These are phyloP conservation scores for Brassica carinata DNA, from an alignment of 345 rosid species.

Conservation along the genomic window DNA sequence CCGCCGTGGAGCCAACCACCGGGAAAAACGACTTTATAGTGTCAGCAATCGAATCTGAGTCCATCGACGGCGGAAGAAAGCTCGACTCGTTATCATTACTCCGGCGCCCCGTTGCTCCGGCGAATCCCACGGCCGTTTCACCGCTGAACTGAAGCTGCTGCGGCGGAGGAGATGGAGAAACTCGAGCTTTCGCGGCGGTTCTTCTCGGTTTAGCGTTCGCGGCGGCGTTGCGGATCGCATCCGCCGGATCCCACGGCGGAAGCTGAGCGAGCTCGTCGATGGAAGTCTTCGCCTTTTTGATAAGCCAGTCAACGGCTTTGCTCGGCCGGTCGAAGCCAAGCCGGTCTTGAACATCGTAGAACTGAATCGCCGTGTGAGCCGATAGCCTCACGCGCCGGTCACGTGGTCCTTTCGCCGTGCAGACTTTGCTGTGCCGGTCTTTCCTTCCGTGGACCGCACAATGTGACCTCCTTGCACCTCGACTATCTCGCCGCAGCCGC, in stretches of 20 bases:
- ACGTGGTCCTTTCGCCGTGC: slow-evolving; percentile 90
- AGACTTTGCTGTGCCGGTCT: slow-evolving; percentile 95
- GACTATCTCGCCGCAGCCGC: slow-evolving; percentile 71
- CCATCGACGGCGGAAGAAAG: slow-evolving; percentile 73
- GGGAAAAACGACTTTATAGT: slow-evolving; percentile 95
- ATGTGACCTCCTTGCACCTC: slow-evolving; percentile 99
- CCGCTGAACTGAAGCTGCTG: slow-evolving; percentile 35
- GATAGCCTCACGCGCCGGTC: slow-evolving; percentile 96
- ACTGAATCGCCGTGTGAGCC: slow-evolving; percentile 92
- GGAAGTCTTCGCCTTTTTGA: slow-evolving; percentile 81
- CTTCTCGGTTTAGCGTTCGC: slow-evolving; percentile 38
- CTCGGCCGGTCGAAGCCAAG: slow-evolving; percentile 96
- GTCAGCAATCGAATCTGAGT: slow-evolving; percentile 82
- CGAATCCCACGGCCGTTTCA: slow-evolving; percentile 21
- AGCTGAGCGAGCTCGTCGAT: slow-evolving; percentile 89
- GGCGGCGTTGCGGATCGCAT: slow-evolving; percentile 36
- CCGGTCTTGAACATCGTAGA: slow-evolving; percentile 95
- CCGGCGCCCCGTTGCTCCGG: slow-evolving; percentile 15
- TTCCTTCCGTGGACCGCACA: slow-evolving; percentile 86
- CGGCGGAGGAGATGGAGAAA: slow-evolving; percentile 27
- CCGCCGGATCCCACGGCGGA: slow-evolving; percentile 77
- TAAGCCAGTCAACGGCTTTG: slow-evolving; percentile 98
- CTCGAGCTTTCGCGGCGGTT: slow-evolving; percentile 12
- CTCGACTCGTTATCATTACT: slow-evolving; percentile 40
- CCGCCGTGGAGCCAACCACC: slow-evolving; percentile 54